phyloP scores from a whole-genome alignment of 768 basidiomycete species.

The Termitomyces eurrhizus region DNA sequence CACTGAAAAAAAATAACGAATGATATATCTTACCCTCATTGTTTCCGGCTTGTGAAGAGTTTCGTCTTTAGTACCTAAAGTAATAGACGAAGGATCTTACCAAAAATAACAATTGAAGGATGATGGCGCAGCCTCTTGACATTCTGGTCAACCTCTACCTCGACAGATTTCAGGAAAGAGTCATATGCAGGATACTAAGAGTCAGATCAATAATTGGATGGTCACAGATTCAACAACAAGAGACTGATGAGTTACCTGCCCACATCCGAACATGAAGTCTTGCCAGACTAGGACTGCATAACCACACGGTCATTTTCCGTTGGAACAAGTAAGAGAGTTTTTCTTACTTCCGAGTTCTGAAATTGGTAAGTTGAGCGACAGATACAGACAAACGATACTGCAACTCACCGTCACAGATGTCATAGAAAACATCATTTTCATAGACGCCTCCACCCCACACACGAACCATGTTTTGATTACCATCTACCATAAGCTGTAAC shows the following conservation, averaged over 20 bases:
- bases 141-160: slow-evolving; percentile 76
- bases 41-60: slow-evolving; percentile 57
- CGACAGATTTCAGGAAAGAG: slow-evolving; percentile 68
- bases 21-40: slow-evolving; percentile 55
- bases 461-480: slow-evolving; percentile 90
- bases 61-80: neutral
- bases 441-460: slow-evolving; percentile 96
- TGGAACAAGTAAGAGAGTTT: neutral
- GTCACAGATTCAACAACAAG: neutral
- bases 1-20: neutral
- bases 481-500: slow-evolving; percentile 82
- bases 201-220: neutral
- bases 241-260: slow-evolving; percentile 50
- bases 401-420: slow-evolving; percentile 68
- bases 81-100: slow-evolving; percentile 32
- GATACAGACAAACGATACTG: neutral
- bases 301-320: neutral
- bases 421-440: slow-evolving; percentile 78
- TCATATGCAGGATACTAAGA: slow-evolving; percentile 84
- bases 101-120: slow-evolving; percentile 86
- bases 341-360: slow-evolving; percentile 63
- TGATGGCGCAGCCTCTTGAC: slow-evolving; percentile 84
- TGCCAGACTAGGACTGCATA: slow-evolving; percentile 85
- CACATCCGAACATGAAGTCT: slow-evolving; percentile 97
- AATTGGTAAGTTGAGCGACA: neutral